Evolutionary conservation across 2,329 filamentous ascomycete genomes (phyloP).

Genomic region (Beauveria asiatica): DNA sequence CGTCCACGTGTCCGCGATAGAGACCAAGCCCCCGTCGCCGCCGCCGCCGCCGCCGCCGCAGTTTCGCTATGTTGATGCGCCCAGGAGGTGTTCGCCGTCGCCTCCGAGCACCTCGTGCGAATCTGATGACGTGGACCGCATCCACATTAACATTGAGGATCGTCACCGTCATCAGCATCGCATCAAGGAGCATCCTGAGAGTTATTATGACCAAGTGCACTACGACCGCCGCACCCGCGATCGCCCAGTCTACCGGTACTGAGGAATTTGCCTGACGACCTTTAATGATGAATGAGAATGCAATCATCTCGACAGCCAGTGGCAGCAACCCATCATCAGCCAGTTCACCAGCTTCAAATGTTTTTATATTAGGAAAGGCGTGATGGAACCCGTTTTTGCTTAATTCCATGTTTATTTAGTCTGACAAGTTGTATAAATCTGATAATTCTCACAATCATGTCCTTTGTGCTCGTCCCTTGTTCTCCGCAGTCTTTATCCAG

Average conservation of each 20-base stretch:
- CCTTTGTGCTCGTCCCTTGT: background rate
- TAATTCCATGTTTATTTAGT: background rate
- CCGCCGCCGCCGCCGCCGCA: constrained; percentile 18
- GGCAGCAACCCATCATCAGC: background rate
- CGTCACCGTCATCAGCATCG: constrained; percentile 15
- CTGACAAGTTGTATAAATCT: background rate
- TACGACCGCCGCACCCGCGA: background rate
- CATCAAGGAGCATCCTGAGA: background rate
- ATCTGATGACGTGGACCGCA: constrained; percentile 23
- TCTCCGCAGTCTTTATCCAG: too few relatives aligned
- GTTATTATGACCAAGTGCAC: background rate
- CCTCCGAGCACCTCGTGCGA: constrained; percentile 8
- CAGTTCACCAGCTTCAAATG: background rate
- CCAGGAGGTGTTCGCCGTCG: background rate
- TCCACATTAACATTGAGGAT: constrained; percentile 17
- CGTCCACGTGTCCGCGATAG: constrained; percentile 9
- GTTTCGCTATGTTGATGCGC: constrained; percentile 6
- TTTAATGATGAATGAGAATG: background rate
- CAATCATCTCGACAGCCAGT: background rate
- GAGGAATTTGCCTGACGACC: background rate
- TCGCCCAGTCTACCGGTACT: constrained; percentile 3
- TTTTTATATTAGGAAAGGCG: background rate
- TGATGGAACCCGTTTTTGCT: background rate
- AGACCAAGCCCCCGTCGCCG: constrained; percentile 18
- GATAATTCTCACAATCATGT: background rate